A percentile compares a stretch with the other conserved stretches of the same genome.
phyloP scores from a whole-genome alignment of 2,329 filamentous ascomycete species.

The Monosporascus sp. region DNA sequence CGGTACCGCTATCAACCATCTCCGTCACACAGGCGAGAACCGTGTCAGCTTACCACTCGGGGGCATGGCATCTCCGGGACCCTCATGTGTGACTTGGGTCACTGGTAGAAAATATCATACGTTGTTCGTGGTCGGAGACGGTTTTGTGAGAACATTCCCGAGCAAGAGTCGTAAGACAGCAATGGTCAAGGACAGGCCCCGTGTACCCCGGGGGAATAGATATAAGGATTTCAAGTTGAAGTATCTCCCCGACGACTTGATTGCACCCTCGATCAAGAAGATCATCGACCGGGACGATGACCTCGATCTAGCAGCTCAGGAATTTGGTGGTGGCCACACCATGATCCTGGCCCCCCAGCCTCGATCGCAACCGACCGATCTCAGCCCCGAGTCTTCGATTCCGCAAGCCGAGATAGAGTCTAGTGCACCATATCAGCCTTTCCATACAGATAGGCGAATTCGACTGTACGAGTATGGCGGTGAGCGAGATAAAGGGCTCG shows the following conservation, averaged over 20 bases:
- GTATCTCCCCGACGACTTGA: conserved; percentile 53
- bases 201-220: conserved; percentile 50
- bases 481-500: conserved; percentile 15
- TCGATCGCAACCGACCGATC: conserved; percentile 33
- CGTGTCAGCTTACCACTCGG: conserved; percentile 63
- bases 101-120: conserved; percentile 56
- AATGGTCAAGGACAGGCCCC: conserved; percentile 48
- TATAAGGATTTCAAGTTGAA: conserved; percentile 65
- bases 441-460: conserved; percentile 86
- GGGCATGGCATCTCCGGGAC: conserved; percentile 44
- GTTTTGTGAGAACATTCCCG: conserved; percentile 61
- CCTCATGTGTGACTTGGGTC: conserved; percentile 62
- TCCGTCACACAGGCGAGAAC: conserved; percentile 72
- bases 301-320: conserved; percentile 47
- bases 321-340: conserved; percentile 50
- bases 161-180: conserved; percentile 52
- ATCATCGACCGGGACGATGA: conserved; percentile 54
- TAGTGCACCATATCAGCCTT: conserved; percentile 90
- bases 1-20: conserved; percentile 63
- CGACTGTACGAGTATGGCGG: conserved; percentile 63
- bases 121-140: conserved; percentile 61
- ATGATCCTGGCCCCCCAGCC: conserved; percentile 43
- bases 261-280: conserved; percentile 52
- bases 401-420: conserved; percentile 88
- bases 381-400: conserved; percentile 57